Percentiles rank a stretch among this genome's conserved stretches.
Conservation (phyloP, 305 asterid genomes). For the Fraxinus sp. region DNA sequence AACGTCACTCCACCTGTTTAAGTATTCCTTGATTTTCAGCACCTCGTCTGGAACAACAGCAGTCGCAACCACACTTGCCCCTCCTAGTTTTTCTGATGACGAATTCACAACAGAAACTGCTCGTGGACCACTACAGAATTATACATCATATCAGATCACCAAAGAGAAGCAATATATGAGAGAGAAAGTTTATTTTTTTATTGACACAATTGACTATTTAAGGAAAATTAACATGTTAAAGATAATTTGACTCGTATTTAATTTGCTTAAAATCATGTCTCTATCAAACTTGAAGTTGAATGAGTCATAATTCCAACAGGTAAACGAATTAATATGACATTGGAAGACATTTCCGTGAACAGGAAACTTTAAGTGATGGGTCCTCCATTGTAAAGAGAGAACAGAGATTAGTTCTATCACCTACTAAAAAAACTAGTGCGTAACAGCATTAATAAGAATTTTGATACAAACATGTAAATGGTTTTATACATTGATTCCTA, state of each 20-base stretch:
- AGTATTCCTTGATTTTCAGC: conserved; percentile 59
- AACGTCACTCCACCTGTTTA: conserved; percentile 81
- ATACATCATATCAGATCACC: conserved; percentile 22
- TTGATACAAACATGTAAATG: not conserved
- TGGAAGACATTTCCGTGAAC: not conserved
- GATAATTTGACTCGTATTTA: not conserved
- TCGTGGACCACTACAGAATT: conserved; percentile 77
- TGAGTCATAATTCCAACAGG: not conserved
- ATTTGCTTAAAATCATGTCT: not conserved
- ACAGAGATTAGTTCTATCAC: not conserved
- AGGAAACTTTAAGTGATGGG: not conserved
- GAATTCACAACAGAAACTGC: conserved; percentile 83
- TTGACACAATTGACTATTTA: not conserved
- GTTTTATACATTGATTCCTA: not conserved
- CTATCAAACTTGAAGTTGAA: not conserved
- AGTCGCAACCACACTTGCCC: conserved; percentile 69
- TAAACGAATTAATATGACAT: not conserved
- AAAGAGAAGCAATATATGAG: not conserved
- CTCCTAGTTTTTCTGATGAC: conserved; percentile 80
- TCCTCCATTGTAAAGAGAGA: not conserved
- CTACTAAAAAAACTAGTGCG: not conserved
- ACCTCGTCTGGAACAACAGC: conserved; percentile 84
- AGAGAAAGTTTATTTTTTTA: not conserved
- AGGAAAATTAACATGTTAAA: not conserved
- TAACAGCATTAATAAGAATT: not conserved